A percentile compares a stretch with the other conserved stretches of the same genome.
These are phyloP conservation scores for Mortierella antarctica DNA, from an alignment of 192 early-diverging fungal species.

Conservation along the genomic window DNA sequence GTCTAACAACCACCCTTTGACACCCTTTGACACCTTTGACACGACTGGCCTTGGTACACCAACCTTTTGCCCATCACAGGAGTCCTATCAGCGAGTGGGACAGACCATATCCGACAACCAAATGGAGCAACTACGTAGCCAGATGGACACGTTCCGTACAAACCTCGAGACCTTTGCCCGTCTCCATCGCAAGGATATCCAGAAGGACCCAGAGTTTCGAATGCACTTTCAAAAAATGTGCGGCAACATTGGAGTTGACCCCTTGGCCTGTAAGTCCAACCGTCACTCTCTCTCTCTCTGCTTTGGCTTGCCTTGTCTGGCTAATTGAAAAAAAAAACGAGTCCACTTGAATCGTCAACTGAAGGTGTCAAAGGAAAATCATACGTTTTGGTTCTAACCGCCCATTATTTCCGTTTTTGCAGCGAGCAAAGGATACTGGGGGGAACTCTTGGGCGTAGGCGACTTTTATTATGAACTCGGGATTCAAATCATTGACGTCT, in stretches of 20 bases:
- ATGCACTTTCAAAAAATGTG: slow-evolving; percentile 95
- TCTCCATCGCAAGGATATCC: slow-evolving; percentile 89
- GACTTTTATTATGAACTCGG: slow-evolving; percentile 98
- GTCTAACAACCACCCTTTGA: neutral
- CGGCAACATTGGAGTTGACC: slow-evolving; percentile 92
- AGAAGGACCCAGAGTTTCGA: slow-evolving; percentile 86
- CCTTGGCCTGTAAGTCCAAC: slow-evolving; percentile 78
- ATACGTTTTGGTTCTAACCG: neutral
- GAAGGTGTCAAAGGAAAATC: neutral
- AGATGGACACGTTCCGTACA: slow-evolving; percentile 78
- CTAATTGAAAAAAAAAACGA: too few species aligned
- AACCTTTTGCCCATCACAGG: slow-evolving; percentile 1
- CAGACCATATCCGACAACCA: slow-evolving; percentile 43
- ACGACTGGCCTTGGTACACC: neutral
- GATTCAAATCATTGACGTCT: slow-evolving; percentile 93
- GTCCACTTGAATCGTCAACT: too few species aligned
- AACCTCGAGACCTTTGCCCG: slow-evolving; percentile 90
- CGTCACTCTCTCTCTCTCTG: neutral
- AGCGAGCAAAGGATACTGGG: slow-evolving; percentile 97
- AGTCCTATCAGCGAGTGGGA: slow-evolving; percentile 39
- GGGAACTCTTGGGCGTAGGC: slow-evolving; percentile 92
- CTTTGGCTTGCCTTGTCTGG: neutral
- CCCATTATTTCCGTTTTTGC: slow-evolving; percentile 7
- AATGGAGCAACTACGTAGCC: slow-evolving; percentile 63
- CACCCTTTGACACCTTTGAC: neutral